A percentile compares a stretch with the other conserved stretches of the same genome.
Conservation (phyloP, 2,329 filamentous ascomycete species). For the Fusarium sp. region DNA sequence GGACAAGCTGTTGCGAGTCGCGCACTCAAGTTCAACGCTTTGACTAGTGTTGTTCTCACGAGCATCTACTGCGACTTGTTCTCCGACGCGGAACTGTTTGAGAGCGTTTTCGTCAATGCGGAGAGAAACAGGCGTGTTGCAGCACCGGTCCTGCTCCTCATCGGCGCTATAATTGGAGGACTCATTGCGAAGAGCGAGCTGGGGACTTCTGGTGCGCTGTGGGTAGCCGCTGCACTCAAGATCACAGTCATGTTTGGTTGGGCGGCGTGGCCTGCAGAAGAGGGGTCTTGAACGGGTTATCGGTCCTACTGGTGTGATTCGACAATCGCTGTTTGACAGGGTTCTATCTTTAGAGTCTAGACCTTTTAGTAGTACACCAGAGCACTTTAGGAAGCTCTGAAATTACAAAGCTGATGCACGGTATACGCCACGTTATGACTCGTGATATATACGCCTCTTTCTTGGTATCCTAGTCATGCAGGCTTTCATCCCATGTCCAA, state of each 20-base stretch:
- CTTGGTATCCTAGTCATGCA: not conserved
- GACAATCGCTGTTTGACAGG: not conserved
- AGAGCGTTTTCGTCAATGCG: constrained; percentile 49
- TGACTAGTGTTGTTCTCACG: constrained; percentile 83
- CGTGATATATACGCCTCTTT: not conserved
- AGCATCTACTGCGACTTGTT: constrained; percentile 85
- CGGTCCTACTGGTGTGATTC: not conserved
- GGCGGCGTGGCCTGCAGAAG: constrained; percentile 67
- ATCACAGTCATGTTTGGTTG: constrained; percentile 64
- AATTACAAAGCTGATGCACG: not conserved
- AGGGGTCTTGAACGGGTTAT: constrained; percentile 18
- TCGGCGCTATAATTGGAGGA: constrained; percentile 61
- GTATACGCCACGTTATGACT: not conserved
- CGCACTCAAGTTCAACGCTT: constrained; percentile 72
- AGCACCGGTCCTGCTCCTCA: constrained; percentile 59
- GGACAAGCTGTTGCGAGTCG: constrained; percentile 81
- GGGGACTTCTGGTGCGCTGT: constrained; percentile 64
- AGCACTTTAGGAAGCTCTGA: constrained; percentile 3
- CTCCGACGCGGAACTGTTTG: constrained; percentile 66
- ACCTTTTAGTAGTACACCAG: not conserved
- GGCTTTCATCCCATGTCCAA: not conserved
- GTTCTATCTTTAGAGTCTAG: not conserved
- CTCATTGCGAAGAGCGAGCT: constrained; percentile 57
- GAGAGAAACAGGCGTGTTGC: constrained; percentile 62
- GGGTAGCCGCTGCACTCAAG: constrained; percentile 69